phyloP scores from a whole-genome alignment of 352 stramenopile species.

The Phytopythium vexans region DNA sequence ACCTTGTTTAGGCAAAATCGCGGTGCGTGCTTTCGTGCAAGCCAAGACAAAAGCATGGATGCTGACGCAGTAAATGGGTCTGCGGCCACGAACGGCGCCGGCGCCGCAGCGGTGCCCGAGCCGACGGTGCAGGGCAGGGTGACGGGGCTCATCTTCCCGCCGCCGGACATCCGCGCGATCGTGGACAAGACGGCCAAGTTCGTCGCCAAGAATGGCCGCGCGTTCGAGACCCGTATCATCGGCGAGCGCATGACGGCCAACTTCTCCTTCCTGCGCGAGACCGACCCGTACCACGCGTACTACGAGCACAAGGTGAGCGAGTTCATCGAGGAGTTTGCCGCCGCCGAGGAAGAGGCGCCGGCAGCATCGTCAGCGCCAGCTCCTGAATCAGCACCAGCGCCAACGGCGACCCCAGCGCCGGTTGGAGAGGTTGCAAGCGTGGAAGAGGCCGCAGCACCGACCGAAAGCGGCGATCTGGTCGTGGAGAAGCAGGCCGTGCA shows the following conservation, averaged over 20 bases:
- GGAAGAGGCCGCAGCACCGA: slow-evolving; percentile 10
- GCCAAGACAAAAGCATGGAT: too few relatives aligned
- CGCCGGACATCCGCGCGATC: slow-evolving; percentile 96
- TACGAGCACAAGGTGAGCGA: slow-evolving; percentile 97
- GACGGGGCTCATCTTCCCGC: slow-evolving; percentile 95
- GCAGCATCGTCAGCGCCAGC: slow-evolving; percentile 3
- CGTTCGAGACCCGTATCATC: slow-evolving; percentile 97
- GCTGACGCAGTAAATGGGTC: too few relatives aligned
- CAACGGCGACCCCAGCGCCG: neutral
- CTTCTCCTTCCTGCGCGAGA: slow-evolving; percentile 95
- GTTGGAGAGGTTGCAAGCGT: slow-evolving; percentile 21
- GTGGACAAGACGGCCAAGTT: slow-evolving; percentile 99
- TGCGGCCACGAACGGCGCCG: slow-evolving; percentile 10
- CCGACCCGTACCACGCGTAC: slow-evolving; percentile 97
- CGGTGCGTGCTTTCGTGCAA: too few relatives aligned
- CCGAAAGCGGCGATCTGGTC: slow-evolving; percentile 40
- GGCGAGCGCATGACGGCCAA: slow-evolving; percentile 95
- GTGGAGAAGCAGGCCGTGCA: slow-evolving; percentile 86
- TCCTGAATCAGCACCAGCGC: slow-evolving; percentile 14
- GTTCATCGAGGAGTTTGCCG: slow-evolving; percentile 51
- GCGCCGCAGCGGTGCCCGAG: neutral
- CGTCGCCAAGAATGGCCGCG: slow-evolving; percentile 96
- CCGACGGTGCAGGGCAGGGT: slow-evolving; percentile 68
- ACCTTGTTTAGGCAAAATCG: too few relatives aligned
- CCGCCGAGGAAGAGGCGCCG: slow-evolving; percentile 14